phyloP scores from a whole-genome alignment of 257 asterid species.

The Penstemon davidsonii region DNA sequence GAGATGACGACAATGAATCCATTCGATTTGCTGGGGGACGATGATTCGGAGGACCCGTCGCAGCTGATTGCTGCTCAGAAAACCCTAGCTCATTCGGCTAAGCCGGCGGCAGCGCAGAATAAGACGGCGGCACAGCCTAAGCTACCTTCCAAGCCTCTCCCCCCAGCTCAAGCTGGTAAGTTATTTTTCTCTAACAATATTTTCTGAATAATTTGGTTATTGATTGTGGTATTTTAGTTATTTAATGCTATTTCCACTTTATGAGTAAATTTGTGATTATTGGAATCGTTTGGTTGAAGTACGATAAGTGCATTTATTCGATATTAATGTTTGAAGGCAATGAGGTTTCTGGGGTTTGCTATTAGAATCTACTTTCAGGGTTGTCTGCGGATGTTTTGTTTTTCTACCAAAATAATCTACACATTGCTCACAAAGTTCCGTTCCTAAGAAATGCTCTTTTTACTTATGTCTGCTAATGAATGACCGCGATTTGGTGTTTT shows the following conservation, averaged over 20 bases:
- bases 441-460: no score
- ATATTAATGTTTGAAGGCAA: no score
- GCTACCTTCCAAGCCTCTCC: slow-evolving; percentile 71
- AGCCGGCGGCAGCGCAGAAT: slow-evolving; percentile 17
- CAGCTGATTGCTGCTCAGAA: slow-evolving; percentile 48
- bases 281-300: not conserved
- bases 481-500: no score
- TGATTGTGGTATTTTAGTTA: not conserved
- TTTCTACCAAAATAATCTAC: no score
- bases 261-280: not conserved
- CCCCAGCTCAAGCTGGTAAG: slow-evolving; percentile 79
- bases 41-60: slow-evolving; percentile 49
- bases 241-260: not conserved
- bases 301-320: no score
- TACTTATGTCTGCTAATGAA: no score
- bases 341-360: no score
- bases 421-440: no score
- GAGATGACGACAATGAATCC: slow-evolving; percentile 59
- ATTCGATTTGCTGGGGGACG: slow-evolving; percentile 59
- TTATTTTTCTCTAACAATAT: not conserved
- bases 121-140: slow-evolving; percentile 32
- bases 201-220: not conserved
- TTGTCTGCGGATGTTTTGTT: no score
- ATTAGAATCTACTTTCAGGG: no score
- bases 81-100: slow-evolving; percentile 10